These are phyloP conservation scores for Trichosporon sp. DNA, from an alignment of 1,284 basidiomycete species.

Conservation along the genomic window DNA sequence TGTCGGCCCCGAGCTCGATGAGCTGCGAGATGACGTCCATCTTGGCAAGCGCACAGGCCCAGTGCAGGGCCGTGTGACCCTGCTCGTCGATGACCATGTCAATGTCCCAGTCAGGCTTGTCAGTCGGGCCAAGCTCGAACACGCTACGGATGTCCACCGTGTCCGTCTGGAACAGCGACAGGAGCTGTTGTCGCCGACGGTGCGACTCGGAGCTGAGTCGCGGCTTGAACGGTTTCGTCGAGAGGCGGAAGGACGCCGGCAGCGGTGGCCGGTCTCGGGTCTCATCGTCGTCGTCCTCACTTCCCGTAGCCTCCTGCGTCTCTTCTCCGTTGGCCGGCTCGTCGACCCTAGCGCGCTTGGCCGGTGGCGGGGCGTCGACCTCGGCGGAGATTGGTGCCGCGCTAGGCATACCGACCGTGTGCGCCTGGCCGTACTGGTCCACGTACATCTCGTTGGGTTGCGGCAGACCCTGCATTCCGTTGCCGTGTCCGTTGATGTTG, in stretches of 20 bases:
- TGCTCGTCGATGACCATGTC: conserved; percentile 89
- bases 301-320: conserved; percentile 35
- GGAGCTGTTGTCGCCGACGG: conserved; percentile 45
- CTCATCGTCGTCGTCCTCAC: conserved; percentile 44
- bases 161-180: conserved; percentile 44
- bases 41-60: conserved; percentile 84
- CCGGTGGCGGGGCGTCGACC: conserved; percentile 31
- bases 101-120: conserved; percentile 62
- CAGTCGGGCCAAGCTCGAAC: conserved; percentile 35
- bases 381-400: conserved; percentile 29
- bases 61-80: conserved; percentile 91
- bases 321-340: conserved; percentile 22
- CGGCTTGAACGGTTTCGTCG: conserved; percentile 67
- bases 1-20: conserved; percentile 74
- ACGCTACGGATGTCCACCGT: conserved; percentile 39
- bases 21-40: conserved; percentile 69
- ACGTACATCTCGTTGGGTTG: conserved; percentile 47
- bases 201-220: conserved; percentile 62
- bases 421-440: conserved; percentile 52
- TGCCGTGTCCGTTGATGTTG: conserved; percentile 45
- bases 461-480: conserved; percentile 36
- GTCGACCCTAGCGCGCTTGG: conserved; percentile 34
- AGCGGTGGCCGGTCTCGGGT: conserved; percentile 39
- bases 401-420: conserved; percentile 33
- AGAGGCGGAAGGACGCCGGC: conserved; percentile 63